Conservation (phyloP, 257 asterid genomes). For the Ilex aquifolium region DNA sequence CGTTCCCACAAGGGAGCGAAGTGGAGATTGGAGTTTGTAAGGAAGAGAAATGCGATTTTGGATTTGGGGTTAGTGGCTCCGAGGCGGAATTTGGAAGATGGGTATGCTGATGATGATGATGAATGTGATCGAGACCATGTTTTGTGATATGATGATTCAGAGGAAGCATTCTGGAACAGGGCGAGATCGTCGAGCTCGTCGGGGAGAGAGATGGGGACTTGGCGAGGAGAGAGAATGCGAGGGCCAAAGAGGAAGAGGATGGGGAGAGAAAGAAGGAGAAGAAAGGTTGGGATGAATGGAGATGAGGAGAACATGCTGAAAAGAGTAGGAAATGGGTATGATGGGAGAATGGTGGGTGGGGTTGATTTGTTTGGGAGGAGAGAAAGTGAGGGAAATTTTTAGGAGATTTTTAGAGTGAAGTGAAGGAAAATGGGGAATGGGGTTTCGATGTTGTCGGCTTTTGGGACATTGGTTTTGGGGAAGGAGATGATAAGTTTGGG, state of each 20-base stretch:
- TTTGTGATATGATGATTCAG: slow-evolving; percentile 20
- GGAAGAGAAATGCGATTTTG: slow-evolving; percentile 79
- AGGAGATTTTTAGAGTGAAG: neutral
- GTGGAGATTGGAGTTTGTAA: slow-evolving; percentile 67
- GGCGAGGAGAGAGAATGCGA: slow-evolving; percentile 58
- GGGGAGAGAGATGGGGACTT: slow-evolving; percentile 55
- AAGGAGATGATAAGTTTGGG: neutral
- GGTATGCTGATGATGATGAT: slow-evolving; percentile 26
- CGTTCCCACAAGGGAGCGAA: slow-evolving; percentile 75
- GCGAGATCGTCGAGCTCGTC: slow-evolving; percentile 89
- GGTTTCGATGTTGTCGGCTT: neutral
- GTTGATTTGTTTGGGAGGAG: neutral
- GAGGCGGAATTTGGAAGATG: slow-evolving; percentile 55
- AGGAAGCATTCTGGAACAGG: slow-evolving; percentile 74
- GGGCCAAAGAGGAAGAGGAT: slow-evolving; percentile 58
- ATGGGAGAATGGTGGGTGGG: too few relatives aligned
- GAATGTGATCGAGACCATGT: neutral
- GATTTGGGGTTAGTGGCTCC: slow-evolving; percentile 69
- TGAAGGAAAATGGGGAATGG: neutral
- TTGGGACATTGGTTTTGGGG: neutral
- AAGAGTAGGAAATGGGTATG: neutral
- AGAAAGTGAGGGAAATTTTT: neutral
- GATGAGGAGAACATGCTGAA: slow-evolving; percentile 27
- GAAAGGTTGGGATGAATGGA: slow-evolving; percentile 53
- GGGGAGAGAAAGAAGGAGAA: slow-evolving; percentile 55